Evolutionary conservation across 2,329 filamentous ascomycete genomes (phyloP).

Genomic region (Talaromyces sp.): DNA sequence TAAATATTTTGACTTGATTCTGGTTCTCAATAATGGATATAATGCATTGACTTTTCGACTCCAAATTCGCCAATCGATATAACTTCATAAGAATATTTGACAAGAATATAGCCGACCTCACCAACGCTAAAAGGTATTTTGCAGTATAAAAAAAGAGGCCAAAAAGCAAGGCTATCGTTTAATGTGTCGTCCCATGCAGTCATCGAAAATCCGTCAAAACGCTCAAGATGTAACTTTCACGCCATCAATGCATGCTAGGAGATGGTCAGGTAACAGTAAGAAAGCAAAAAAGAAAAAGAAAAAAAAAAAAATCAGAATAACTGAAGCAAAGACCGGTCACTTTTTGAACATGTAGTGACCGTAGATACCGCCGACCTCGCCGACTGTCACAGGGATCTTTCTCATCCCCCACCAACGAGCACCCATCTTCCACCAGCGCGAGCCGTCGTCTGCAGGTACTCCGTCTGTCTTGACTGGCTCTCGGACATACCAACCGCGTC

Average conservation of each 20-base stretch:
- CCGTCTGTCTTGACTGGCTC: conserved; percentile 31
- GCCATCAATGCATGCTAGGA: conserved; percentile 9
- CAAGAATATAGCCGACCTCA: not conserved
- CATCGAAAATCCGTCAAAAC: conserved; percentile 1
- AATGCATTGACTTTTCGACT: not conserved
- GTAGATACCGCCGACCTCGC: conserved; percentile 55
- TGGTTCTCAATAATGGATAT: not conserved
- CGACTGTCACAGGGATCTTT: conserved; percentile 54
- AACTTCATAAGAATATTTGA: no score
- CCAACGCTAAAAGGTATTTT: not conserved
- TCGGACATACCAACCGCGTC: conserved; percentile 63
- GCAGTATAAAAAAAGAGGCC: not conserved
- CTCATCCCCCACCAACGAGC: conserved; percentile 80
- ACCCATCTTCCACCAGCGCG: conserved; percentile 74
- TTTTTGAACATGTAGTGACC: conserved; percentile 57
- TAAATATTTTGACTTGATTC: no score
- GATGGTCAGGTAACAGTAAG: conserved; percentile 13
- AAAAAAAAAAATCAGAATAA: not conserved
- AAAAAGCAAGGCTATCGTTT: not conserved
- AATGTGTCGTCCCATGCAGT: not conserved
- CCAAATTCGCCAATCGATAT: no score
- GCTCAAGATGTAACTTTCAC: conserved; percentile 10
- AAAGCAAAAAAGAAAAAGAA: not conserved
- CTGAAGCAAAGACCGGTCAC: conserved; percentile 19
- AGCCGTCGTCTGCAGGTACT: conserved; percentile 48